Conservation (phyloP, 164 flowering plant genomes). For the Platanus orientalis region DNA sequence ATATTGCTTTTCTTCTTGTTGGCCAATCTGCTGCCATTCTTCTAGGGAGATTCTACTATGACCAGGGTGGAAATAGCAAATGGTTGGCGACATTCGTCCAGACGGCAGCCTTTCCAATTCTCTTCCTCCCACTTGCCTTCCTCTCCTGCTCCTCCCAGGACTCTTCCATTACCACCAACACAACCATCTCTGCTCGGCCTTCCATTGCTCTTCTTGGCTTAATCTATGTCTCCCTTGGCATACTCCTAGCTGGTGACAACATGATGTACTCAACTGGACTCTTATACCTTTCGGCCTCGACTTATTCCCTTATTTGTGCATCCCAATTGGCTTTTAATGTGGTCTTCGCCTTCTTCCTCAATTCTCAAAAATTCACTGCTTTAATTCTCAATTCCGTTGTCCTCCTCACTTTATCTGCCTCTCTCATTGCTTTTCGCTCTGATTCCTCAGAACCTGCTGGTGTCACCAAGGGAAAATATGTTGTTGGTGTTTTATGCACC, state of each 20-base stretch:
- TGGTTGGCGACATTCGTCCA: conserved; percentile 53
- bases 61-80: conserved; percentile 44
- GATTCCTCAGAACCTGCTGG: conserved; percentile 9
- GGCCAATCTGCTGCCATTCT: conserved; percentile 42
- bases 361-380: conserved; percentile 32
- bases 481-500: conserved; percentile 28
- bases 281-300: conserved; percentile 33
- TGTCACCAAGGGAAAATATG: conserved; percentile 17
- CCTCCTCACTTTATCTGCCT: conserved; percentile 26
- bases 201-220: conserved; percentile 10
- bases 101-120: conserved; percentile 37
- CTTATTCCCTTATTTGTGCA: conserved; percentile 33
- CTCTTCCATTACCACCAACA: conserved; percentile 5
- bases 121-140: conserved; percentile 23
- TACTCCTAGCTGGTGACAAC: conserved; percentile 28
- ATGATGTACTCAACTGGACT: conserved; percentile 32
- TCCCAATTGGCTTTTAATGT: conserved; percentile 33
- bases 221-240: conserved; percentile 28
- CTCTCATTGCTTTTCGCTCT: conserved; percentile 23
- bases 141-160: conserved; percentile 9
- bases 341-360: conserved; percentile 30
- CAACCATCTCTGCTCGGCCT: neutral
- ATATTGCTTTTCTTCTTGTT: conserved; percentile 25
- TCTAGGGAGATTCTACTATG: conserved; percentile 38
- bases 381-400: conserved; percentile 30